These are phyloP conservation scores for Triticum monococcum DNA, from an alignment of 176 grass and related monocot genomes.

Conservation along the genomic window DNA sequence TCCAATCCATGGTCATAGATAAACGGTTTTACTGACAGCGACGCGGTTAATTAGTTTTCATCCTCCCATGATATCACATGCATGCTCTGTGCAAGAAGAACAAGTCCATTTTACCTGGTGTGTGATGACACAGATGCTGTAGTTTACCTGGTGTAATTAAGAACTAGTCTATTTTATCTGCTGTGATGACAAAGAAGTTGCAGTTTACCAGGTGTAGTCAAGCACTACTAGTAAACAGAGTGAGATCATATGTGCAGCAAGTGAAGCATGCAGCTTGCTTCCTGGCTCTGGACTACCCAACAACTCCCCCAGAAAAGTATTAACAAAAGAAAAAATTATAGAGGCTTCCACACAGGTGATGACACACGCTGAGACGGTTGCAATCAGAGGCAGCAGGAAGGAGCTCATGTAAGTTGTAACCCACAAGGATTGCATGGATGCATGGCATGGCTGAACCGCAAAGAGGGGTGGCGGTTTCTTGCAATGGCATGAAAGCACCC, in stretches of 20 bases:
- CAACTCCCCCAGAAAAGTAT: not conserved
- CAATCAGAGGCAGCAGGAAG: slow-evolving; percentile 22
- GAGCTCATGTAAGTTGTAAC: slow-evolving; percentile 25
- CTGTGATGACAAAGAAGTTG: not conserved
- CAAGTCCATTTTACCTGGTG: not conserved
- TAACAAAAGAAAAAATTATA: not conserved
- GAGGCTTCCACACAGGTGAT: slow-evolving; percentile 25
- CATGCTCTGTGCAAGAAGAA: not conserved
- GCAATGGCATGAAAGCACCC: slow-evolving; percentile 58
- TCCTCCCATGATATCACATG: slow-evolving; percentile 13
- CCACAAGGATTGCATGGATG: slow-evolving; percentile 34
- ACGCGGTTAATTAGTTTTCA: slow-evolving; percentile 20
- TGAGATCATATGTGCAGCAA: slow-evolving; percentile 4
- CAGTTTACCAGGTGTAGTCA: slow-evolving; percentile 13
- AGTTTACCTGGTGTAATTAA: slow-evolving; percentile 10
- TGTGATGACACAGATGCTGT: not conserved
- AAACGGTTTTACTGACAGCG: not conserved
- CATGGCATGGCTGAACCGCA: slow-evolving; percentile 23
- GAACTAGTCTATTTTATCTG: not conserved
- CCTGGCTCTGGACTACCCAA: slow-evolving; percentile 26
- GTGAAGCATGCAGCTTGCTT: slow-evolving; percentile 16
- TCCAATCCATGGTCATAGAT: not conserved
- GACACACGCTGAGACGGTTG: slow-evolving; percentile 31
- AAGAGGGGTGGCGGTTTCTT: slow-evolving; percentile 44
- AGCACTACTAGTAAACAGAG: not conserved